phyloP scores from a whole-genome alignment of 2,329 filamentous ascomycete species.

The Periconia sp. region DNA sequence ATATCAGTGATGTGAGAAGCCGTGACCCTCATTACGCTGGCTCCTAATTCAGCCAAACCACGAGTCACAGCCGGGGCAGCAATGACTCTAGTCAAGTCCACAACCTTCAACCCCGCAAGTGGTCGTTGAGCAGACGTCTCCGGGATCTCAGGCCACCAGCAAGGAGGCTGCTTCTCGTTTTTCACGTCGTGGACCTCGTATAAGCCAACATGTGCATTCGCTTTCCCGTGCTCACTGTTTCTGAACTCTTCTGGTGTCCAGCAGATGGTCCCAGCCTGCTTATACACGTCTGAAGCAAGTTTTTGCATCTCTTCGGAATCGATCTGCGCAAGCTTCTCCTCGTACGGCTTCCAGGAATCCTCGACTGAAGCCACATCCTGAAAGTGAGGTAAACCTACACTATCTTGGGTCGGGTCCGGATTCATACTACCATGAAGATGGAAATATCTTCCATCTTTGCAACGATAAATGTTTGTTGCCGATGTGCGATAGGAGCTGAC shows the following conservation, averaged over 20 bases:
- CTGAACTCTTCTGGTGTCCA: constrained; percentile 47
- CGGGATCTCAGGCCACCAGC: constrained; percentile 51
- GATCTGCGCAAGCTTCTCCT: constrained; percentile 40
- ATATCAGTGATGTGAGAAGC: constrained; percentile 49
- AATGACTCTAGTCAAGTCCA: constrained; percentile 59
- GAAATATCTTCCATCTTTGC: constrained; percentile 54
- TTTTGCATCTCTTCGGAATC: constrained; percentile 44
- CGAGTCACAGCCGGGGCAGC: constrained; percentile 54
- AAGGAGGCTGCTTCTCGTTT: constrained; percentile 33
- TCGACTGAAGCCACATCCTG: constrained; percentile 31
- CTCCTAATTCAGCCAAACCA: constrained; percentile 54
- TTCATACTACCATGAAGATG: constrained; percentile 58
- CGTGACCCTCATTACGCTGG: constrained; percentile 55
- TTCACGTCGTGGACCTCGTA: constrained; percentile 46
- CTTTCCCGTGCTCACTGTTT: constrained; percentile 49
- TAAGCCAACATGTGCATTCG: constrained; percentile 50
- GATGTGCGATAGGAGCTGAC: constrained; percentile 33
- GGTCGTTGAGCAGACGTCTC: constrained; percentile 46
- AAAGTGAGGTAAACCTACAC: constrained; percentile 42
- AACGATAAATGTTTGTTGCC: constrained; percentile 56
- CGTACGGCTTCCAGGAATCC: constrained; percentile 40
- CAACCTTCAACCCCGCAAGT: constrained; percentile 56
- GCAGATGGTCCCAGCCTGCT: constrained; percentile 50
- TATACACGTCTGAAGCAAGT: constrained; percentile 44
- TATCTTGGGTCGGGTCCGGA: constrained; percentile 49